These are phyloP conservation scores for Trichoderma virens DNA, from an alignment of 495 filamentous ascomycete species.

Conservation along the genomic window DNA sequence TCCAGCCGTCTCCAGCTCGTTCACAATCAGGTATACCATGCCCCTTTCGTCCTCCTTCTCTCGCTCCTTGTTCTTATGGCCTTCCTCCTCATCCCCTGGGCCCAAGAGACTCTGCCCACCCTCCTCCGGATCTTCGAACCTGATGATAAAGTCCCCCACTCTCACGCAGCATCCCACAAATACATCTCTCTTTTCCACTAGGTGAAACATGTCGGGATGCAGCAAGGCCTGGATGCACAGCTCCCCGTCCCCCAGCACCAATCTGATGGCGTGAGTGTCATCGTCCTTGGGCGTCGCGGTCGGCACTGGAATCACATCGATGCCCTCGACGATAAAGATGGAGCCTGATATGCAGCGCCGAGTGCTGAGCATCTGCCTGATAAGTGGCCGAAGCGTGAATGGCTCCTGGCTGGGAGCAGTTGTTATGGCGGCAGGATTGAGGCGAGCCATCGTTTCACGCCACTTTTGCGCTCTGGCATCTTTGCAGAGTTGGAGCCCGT, in stretches of 20 bases:
- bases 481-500: neutral
- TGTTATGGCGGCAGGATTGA: constrained; percentile 3
- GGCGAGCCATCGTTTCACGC: neutral
- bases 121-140: constrained; percentile 2
- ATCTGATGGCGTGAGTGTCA: constrained; percentile 22
- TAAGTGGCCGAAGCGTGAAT: constrained; percentile 16
- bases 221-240: constrained; percentile 38
- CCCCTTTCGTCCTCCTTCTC: neutral
- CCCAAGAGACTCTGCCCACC: neutral
- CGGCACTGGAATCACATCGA: constrained; percentile 19
- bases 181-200: constrained; percentile 30
- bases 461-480: neutral
- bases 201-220: constrained; percentile 25
- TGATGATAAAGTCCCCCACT: constrained; percentile 24
- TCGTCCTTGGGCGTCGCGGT: constrained; percentile 15
- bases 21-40: constrained; percentile 32
- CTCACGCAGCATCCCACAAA: constrained; percentile 34
- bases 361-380: constrained; percentile 32
- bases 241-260: constrained; percentile 38
- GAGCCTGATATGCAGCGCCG: constrained; percentile 31
- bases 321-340: constrained; percentile 36
- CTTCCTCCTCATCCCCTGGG: constrained; percentile 3
- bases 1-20: constrained; percentile 31
- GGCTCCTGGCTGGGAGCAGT: constrained; percentile 3
- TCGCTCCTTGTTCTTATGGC: neutral